phyloP scores from a whole-genome alignment of 495 filamentous ascomycete genomes.

The Aspergillus leporis region DNA sequence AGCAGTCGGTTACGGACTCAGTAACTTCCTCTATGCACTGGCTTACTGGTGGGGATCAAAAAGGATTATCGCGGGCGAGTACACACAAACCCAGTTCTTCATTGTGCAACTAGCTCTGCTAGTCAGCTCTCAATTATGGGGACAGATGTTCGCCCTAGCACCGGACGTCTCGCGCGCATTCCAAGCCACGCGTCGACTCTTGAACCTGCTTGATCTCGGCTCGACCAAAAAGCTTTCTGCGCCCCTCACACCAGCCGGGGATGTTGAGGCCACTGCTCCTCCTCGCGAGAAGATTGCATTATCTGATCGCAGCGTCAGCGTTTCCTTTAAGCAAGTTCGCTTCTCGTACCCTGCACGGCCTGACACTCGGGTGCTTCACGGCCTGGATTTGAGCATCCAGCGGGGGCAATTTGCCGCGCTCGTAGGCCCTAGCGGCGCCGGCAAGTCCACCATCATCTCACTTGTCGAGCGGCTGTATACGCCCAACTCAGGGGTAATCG shows the following conservation, averaged over 20 bases:
- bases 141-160: slow-evolving; percentile 66
- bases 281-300: slow-evolving; percentile 14
- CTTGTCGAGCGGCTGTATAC: slow-evolving; percentile 29
- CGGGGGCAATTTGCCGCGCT: slow-evolving; percentile 59
- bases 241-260: not conserved
- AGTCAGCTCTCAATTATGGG: slow-evolving; percentile 60
- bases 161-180: slow-evolving; percentile 59
- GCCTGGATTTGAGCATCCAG: slow-evolving; percentile 53
- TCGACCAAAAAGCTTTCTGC: slow-evolving; percentile 29
- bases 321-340: slow-evolving; percentile 41
- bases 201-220: slow-evolving; percentile 48
- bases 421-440: slow-evolving; percentile 58
- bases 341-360: slow-evolving; percentile 65
- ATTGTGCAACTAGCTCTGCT: slow-evolving; percentile 60
- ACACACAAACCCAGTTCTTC: slow-evolving; percentile 61
- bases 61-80: slow-evolving; percentile 56
- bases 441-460: slow-evolving; percentile 59
- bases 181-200: slow-evolving; percentile 44
- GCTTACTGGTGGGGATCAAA: slow-evolving; percentile 71
- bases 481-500: not conserved
- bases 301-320: slow-evolving; percentile 30
- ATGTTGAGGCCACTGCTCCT: too few relatives aligned
- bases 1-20: slow-evolving; percentile 52
- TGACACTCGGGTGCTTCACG: slow-evolving; percentile 52
- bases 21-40: slow-evolving; percentile 60